phyloP scores from a whole-genome alignment of 202 grass and related monocot genomes.

The Dendrocalamus latiflorus region DNA sequence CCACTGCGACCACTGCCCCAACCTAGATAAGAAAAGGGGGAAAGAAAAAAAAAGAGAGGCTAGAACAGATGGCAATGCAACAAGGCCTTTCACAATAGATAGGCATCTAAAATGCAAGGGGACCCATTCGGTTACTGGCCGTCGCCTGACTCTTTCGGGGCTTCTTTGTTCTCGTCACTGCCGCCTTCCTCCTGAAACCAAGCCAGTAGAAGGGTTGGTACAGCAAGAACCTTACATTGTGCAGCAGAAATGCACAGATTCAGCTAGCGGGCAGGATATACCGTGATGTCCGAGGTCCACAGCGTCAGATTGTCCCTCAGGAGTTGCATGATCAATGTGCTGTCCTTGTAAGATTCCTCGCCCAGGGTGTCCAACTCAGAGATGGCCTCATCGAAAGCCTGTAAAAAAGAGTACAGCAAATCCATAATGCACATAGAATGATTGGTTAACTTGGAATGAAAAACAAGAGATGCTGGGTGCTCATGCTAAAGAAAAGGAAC shows the following conservation, averaged over 20 bases:
- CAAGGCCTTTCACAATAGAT: background rate
- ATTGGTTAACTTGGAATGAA: background rate
- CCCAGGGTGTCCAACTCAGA: conserved; percentile 81
- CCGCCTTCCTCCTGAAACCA: background rate
- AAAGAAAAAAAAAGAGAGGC: background rate
- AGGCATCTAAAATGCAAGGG: background rate
- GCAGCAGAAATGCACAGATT: background rate
- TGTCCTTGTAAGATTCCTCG: conserved; percentile 90
- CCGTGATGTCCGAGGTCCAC: conserved; percentile 81
- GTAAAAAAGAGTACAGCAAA: background rate
- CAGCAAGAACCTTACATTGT: background rate
- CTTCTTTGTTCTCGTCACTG: background rate
- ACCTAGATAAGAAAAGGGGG: background rate
- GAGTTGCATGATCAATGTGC: conserved; percentile 93
- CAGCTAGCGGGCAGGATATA: background rate
- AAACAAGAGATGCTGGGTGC: background rate
- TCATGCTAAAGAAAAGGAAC: background rate
- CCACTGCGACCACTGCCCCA: background rate
- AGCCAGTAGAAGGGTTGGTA: background rate
- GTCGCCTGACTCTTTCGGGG: background rate
- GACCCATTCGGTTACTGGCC: background rate
- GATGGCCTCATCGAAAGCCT: conserved; percentile 94
- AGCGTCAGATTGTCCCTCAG: conserved; percentile 86
- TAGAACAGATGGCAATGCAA: background rate
- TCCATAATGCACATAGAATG: background rate